Conservation (phyloP, 2,329 filamentous ascomycete species). For the Penicillium italicum region DNA sequence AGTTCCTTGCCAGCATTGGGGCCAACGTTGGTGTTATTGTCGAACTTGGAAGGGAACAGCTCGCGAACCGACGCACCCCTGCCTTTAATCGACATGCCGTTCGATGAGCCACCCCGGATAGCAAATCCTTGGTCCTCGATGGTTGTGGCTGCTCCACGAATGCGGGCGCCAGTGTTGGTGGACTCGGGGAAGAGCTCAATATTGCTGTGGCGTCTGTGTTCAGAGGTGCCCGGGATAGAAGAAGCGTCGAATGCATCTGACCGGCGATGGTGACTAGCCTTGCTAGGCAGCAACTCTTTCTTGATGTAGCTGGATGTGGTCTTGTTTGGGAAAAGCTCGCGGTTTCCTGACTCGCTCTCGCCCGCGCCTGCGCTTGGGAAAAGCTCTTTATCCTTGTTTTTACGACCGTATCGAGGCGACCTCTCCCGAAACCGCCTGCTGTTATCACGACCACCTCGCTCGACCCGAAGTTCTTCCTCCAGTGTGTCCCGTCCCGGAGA, state of each 20-base stretch:
- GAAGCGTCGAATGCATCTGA: slow-evolving; percentile 53
- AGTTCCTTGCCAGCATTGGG: slow-evolving; percentile 65
- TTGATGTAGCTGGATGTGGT: slow-evolving; percentile 42
- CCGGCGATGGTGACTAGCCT: slow-evolving; percentile 46
- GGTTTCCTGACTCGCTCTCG: slow-evolving; percentile 36
- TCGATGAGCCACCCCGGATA: slow-evolving; percentile 42
- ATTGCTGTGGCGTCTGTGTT: slow-evolving; percentile 29
- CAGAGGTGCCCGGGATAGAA: slow-evolving; percentile 27
- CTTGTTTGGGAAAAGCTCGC: slow-evolving; percentile 49
- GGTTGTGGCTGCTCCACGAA: slow-evolving; percentile 59
- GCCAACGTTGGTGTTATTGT: slow-evolving; percentile 41
- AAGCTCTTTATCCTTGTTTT: slow-evolving; percentile 53
- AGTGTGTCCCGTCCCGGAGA: slow-evolving; percentile 56
- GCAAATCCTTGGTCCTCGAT: slow-evolving; percentile 42
- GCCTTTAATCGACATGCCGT: slow-evolving; percentile 66
- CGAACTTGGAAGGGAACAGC: slow-evolving; percentile 62
- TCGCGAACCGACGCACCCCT: slow-evolving; percentile 64
- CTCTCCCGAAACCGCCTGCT: slow-evolving; percentile 43
- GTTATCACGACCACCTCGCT: slow-evolving; percentile 37
- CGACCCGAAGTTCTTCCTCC: slow-evolving; percentile 37
- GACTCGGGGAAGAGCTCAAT: slow-evolving; percentile 42
- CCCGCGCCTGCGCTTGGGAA: slow-evolving; percentile 48
- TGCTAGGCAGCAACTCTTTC: slow-evolving; percentile 59
- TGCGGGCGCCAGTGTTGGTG: slow-evolving; percentile 49
- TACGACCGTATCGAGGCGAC: slow-evolving; percentile 36